These are phyloP conservation scores for Neltuma alba DNA, from an alignment of 306 rosid genomes.

Conservation along the genomic window DNA sequence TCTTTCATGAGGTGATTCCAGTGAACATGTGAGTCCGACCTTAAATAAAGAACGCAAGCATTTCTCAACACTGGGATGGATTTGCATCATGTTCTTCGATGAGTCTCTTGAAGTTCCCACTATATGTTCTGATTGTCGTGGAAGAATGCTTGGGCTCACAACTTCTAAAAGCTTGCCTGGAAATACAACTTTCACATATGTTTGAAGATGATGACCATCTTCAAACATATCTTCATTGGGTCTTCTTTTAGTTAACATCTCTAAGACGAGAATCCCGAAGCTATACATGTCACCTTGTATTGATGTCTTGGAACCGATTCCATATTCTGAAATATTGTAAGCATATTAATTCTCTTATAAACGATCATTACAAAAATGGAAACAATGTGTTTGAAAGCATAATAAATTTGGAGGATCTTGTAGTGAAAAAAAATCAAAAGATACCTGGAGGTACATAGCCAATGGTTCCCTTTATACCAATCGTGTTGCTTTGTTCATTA, in stretches of 20 bases:
- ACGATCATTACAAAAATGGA: background rate
- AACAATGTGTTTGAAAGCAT: background rate
- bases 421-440: background rate
- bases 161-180: background rate
- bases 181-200: background rate
- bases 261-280: background rate
- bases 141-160: background rate
- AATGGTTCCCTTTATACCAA: background rate
- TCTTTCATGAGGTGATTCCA: background rate
- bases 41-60: background rate
- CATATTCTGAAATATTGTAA: constrained; percentile 1
- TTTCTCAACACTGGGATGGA: background rate
- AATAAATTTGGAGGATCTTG: background rate
- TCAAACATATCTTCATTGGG: background rate
- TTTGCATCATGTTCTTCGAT: background rate
- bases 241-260: background rate
- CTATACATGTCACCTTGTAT: background rate
- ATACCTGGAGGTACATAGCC: background rate
- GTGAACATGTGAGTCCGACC: background rate
- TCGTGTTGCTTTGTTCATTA: background rate
- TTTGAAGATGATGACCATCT: background rate
- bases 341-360: background rate
- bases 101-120: background rate
- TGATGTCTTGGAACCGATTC: background rate
- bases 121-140: too few relatives aligned